phyloP scores from a whole-genome alignment of 805 yeast species.

The Cyberlindnera mrakii region DNA sequence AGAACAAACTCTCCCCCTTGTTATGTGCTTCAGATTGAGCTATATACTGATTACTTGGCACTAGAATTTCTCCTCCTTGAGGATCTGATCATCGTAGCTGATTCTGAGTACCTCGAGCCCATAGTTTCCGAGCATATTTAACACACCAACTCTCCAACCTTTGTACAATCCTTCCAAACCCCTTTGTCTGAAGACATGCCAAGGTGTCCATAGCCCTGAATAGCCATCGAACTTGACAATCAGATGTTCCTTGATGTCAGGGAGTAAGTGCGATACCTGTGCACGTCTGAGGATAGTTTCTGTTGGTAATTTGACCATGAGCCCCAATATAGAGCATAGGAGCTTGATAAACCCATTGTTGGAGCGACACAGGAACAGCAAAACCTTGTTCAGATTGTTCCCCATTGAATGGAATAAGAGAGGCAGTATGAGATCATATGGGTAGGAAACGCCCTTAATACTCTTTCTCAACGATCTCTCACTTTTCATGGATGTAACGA shows the following conservation, averaged over 20 bases:
- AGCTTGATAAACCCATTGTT: constrained; percentile 48
- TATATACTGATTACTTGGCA: not conserved
- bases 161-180: constrained; percentile 57
- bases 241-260: constrained; percentile 39
- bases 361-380: too few relatives aligned
- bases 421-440: constrained; percentile 57
- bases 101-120: constrained; percentile 58
- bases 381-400: constrained; percentile 47
- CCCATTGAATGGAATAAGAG: constrained; percentile 60
- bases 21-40: too few relatives aligned
- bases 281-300: constrained; percentile 84
- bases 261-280: constrained; percentile 61
- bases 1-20: too few relatives aligned
- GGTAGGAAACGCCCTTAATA: constrained; percentile 47
- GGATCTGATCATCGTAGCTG: constrained; percentile 37
- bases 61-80: constrained; percentile 35
- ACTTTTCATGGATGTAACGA: constrained; percentile 56
- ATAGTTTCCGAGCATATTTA: constrained; percentile 79
- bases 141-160: constrained; percentile 87
- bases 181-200: constrained; percentile 37
- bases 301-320: constrained; percentile 75
- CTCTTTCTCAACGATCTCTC: constrained; percentile 70
- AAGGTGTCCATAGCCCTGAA: constrained; percentile 45
- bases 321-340: constrained; percentile 55
- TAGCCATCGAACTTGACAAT: constrained; percentile 56